phyloP scores from a whole-genome alignment of 2,329 filamentous ascomycete genomes.

The Ascochyta koolunga region DNA sequence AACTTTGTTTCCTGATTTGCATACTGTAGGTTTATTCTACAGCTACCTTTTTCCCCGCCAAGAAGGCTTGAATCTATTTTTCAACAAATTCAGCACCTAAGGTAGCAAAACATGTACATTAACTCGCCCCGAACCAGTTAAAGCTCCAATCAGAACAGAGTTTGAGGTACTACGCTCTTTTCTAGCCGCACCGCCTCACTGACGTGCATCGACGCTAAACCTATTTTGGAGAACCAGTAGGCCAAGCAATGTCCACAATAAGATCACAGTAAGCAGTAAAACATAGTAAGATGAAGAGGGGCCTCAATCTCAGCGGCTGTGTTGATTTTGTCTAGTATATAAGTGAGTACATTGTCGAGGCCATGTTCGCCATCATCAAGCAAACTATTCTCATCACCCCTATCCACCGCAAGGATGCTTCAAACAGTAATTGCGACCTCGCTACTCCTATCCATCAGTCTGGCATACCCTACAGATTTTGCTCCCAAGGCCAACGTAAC shows the following conservation, averaged over 20 bases:
- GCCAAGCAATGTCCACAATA: conserved; percentile 2
- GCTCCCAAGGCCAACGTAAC: not conserved
- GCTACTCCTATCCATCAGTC: conserved; percentile 4
- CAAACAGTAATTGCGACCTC: not conserved
- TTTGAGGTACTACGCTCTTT: not conserved
- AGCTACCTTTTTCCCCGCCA: too few species aligned
- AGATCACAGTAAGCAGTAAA: conserved; percentile 6
- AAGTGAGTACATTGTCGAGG: not conserved
- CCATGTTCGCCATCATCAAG: not conserved
- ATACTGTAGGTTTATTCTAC: too few species aligned
- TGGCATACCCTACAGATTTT: conserved; percentile 7
- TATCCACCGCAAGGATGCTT: conserved; percentile 3
- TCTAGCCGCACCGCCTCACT: conserved; percentile 12
- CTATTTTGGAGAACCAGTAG: not conserved
- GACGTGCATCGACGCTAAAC: conserved; percentile 1
- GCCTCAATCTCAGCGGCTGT: not conserved
- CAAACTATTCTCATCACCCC: not conserved
- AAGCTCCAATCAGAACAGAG: not conserved
- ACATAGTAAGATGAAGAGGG: not conserved
- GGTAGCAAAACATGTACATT: not conserved
- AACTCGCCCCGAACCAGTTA: not conserved
- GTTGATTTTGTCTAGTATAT: conserved; percentile 1
- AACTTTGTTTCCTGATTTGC: too few species aligned
- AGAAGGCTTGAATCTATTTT: too few species aligned
- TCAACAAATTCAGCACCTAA: not conserved